phyloP scores from a whole-genome alignment of 495 filamentous ascomycete species.

The Friedmanniomyces endolithicus region DNA sequence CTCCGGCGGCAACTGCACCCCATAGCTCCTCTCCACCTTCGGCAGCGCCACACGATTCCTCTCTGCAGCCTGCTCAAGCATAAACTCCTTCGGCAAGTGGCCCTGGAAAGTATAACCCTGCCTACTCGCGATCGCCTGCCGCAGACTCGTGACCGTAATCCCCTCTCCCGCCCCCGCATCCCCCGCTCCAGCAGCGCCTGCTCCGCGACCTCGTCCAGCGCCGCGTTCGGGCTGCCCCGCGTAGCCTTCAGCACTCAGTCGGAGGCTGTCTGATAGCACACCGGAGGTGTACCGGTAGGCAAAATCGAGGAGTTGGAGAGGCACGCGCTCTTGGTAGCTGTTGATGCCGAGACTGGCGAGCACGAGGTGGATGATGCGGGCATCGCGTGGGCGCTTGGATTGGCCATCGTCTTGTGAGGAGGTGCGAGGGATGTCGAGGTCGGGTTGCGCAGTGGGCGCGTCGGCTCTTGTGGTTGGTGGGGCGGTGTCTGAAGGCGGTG shows the following conservation, averaged over 20 bases:
- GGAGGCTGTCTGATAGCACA: slow-evolving; percentile 54
- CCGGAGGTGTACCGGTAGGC: slow-evolving; percentile 71
- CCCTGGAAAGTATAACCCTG: slow-evolving; percentile 53
- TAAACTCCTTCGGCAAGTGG: slow-evolving; percentile 65
- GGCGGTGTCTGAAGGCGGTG: slow-evolving; percentile 6
- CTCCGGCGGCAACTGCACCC: slow-evolving; percentile 77
- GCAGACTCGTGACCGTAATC: slow-evolving; percentile 44
- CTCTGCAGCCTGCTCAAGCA: slow-evolving; percentile 70
- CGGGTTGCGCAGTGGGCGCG: slow-evolving; percentile 22
- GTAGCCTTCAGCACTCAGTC: slow-evolving; percentile 53
- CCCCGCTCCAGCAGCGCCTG: slow-evolving; percentile 9
- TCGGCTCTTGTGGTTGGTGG: slow-evolving; percentile 16
- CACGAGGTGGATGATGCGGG: slow-evolving; percentile 80
- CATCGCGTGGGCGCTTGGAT: slow-evolving; percentile 73
- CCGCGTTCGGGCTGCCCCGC: slow-evolving; percentile 25
- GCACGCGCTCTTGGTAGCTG: slow-evolving; percentile 85
- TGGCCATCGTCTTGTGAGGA: slow-evolving; percentile 47
- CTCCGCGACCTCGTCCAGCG: background rate
- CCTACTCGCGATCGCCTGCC: slow-evolving; percentile 52
- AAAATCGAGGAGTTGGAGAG: slow-evolving; percentile 89
- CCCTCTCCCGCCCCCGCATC: slow-evolving; percentile 25
- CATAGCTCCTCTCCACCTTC: slow-evolving; percentile 58
- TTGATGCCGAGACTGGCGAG: slow-evolving; percentile 78
- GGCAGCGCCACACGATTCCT: slow-evolving; percentile 73
- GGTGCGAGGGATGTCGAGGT: slow-evolving; percentile 34